Conservation (phyloP, 352 stramenopile genomes). For the Labyrinthula sp. region DNA sequence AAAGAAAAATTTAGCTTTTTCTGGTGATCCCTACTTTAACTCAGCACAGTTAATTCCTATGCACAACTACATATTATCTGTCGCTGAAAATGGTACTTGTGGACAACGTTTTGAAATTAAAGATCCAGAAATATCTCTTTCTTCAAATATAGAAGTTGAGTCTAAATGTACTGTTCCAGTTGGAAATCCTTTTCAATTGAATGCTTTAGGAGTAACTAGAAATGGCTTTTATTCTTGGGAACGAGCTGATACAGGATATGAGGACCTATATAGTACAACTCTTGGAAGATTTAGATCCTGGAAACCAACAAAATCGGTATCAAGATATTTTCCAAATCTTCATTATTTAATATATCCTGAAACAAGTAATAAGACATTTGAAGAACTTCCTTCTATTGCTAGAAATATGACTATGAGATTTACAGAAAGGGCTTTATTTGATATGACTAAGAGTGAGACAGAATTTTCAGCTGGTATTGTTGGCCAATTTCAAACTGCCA, state of each 20-base stretch:
- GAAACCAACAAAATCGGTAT: conserved; percentile 3
- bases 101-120: too few species aligned
- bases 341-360: conserved; percentile 15
- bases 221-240: background rate
- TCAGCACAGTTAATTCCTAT: background rate
- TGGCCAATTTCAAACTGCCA: too few species aligned
- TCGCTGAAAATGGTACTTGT: too few species aligned
- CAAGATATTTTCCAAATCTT: conserved; percentile 20
- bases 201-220: too few species aligned
- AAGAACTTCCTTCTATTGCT: conserved; percentile 5
- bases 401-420: conserved; percentile 18
- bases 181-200: background rate
- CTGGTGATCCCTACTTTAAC: conserved; percentile 4
- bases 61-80: conserved; percentile 2
- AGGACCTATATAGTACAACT: background rate
- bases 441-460: too few species aligned
- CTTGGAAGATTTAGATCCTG: conserved; percentile 8
- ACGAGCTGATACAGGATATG: conserved; percentile 1
- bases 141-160: too few species aligned
- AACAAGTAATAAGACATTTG: background rate
- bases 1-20: conserved; percentile 6
- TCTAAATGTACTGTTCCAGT: conserved; percentile 4
- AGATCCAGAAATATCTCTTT: too few species aligned
- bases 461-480: too few species aligned
- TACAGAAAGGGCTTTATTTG: background rate